Base-by-base conservation (phyloP, 2,329 filamentous ascomycete genomes). In the Corynespora cassiicola region DNA sequence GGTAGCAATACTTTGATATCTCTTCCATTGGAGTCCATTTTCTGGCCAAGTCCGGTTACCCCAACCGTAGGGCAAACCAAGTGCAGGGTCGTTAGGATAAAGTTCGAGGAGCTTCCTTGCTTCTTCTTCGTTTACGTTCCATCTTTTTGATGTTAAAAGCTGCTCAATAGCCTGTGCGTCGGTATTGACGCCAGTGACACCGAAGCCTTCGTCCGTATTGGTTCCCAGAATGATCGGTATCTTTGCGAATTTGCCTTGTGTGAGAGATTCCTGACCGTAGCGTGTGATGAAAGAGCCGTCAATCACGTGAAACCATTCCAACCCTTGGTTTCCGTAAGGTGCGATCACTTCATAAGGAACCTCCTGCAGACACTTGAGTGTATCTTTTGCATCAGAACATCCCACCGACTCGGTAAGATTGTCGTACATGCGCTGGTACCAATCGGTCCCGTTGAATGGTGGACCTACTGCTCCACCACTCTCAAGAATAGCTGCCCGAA, bases 161-260 rank as follows among this genome's bases (percentile, higher is more conserved):
- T 61, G 51, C 12, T 57, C 45, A 7, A 60, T 36, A 7, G 61
- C 61, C 33, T 58, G 49, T 26, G 58, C 71, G 14, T 70, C 74
- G 3, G 71, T 78, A 9, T 57, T 66, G 2, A 75, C 73, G 1
- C 72, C 70, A 11, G 42, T 76, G 42, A 84, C 84, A 2, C 71
- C 69, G 2, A 78, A 79, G 0, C 82, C 85, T 58, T 88, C 85
- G 49, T 87, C 84, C 1, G 77, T 78, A 56, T 86, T 87, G 12
- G 75, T 77, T 2, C 85, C 84, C 16, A 79, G 68, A 2, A 88
- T 71, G 19, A 86, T 73, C 0, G 83, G 81, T 0, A 87, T 78
- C 30, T 80, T 76, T 36, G 84, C 77, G 47, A 87, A 86, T 7
- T 74, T 74, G 32, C 81, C 81, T 3, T 72, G 18, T 0, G 15